Evolutionary conservation across 1,284 basidiomycete species (phyloP).

Genomic region (Ceratobasidium sp.): DNA sequence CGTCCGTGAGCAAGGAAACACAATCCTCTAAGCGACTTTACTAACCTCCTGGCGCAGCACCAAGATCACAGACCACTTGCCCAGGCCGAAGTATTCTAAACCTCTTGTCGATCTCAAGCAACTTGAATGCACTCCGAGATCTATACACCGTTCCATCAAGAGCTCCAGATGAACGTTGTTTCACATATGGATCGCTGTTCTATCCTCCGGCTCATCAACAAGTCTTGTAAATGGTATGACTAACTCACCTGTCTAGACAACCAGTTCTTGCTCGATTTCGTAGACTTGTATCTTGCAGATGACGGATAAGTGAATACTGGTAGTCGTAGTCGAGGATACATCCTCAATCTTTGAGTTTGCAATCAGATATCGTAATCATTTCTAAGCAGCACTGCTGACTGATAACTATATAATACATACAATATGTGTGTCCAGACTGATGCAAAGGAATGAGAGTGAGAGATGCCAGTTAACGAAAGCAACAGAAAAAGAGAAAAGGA

Average conservation of each 20-base stretch:
- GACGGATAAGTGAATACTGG: not conserved
- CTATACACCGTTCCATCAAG: not conserved
- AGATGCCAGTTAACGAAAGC: not conserved
- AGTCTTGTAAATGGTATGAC: too few relatives aligned
- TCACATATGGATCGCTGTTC: too few relatives aligned
- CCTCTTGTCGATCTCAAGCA: slow-evolving; percentile 51
- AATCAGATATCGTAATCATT: not conserved
- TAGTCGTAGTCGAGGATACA: not conserved
- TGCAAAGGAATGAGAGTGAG: not conserved
- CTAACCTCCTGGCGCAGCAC: slow-evolving; percentile 91
- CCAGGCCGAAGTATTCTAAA: slow-evolving; percentile 68
- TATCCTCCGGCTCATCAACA: too few relatives aligned
- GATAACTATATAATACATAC: slow-evolving; percentile 14
- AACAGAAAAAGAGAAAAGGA: not conserved
- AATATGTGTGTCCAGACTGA: too few relatives aligned
- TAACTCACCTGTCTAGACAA: slow-evolving; percentile 68
- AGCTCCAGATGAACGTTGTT: too few relatives aligned
- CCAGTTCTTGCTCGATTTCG: slow-evolving; percentile 68
- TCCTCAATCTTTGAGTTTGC: not conserved
- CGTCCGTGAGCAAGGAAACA: not conserved
- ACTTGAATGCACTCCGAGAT: not conserved
- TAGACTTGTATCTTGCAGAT: slow-evolving; percentile 49
- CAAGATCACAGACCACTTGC: slow-evolving; percentile 80
- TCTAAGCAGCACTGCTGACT: slow-evolving; percentile 29
- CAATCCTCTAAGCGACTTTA: slow-evolving; percentile 56